Conservation (phyloP, 768 basidiomycete genomes). For the Hericium coralloides region DNA sequence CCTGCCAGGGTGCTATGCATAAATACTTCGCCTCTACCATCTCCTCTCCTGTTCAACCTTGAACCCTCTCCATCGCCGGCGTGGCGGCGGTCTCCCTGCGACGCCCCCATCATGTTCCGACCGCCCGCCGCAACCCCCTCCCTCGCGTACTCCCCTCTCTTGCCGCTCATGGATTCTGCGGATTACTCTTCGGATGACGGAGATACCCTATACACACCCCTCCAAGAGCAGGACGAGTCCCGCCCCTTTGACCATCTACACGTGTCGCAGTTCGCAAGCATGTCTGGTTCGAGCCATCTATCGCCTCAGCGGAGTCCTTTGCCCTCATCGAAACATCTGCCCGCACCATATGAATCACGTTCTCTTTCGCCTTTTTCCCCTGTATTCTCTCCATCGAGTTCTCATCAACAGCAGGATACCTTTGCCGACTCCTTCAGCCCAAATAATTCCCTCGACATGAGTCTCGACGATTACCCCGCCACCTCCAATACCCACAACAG, state of each 20-base stretch:
- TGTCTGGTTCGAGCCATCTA: slow-evolving; percentile 2
- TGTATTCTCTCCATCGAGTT: not conserved
- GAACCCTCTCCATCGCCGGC: not conserved
- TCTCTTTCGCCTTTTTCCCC: slow-evolving; percentile 9
- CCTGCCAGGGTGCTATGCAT: not conserved
- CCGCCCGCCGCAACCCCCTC: not conserved
- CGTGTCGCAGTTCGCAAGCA: slow-evolving; percentile 1
- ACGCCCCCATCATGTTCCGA: not conserved
- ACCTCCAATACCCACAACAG: not conserved
- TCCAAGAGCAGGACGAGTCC: slow-evolving; percentile 7
- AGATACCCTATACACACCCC: slow-evolving; percentile 12
- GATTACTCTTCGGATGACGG: slow-evolving; percentile 15
- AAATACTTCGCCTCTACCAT: not conserved
- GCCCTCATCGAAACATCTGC: slow-evolving; percentile 8
- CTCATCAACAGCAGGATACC: not conserved
- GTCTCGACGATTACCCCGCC: not conserved
- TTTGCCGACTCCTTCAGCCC: slow-evolving; percentile 1
- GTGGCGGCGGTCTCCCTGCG: too few species aligned
- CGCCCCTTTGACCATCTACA: slow-evolving; percentile 4
- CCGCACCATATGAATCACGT: slow-evolving; percentile 11
- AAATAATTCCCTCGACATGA: slow-evolving; percentile 6
- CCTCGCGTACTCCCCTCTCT: slow-evolving; percentile 2
- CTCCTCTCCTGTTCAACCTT: too few species aligned
- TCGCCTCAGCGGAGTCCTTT: slow-evolving; percentile 8
- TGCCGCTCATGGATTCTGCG: slow-evolving; percentile 8